phyloP scores from a whole-genome alignment of 257 asterid species.

The Plantago major region DNA sequence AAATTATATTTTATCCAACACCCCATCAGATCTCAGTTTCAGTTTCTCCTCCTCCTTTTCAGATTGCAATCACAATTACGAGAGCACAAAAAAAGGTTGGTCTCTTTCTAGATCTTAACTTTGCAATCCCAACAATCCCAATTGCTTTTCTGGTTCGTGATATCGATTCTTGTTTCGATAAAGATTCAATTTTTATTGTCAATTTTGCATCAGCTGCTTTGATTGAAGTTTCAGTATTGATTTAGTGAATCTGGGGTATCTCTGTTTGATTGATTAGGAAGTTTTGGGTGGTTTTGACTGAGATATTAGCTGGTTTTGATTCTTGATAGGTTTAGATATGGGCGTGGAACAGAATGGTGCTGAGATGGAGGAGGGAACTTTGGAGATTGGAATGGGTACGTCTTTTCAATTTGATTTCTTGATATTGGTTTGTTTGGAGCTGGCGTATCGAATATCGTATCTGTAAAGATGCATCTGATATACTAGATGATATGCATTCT shows the following conservation, averaged over 20 bases:
- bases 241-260: constrained; percentile 7
- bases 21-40: constrained; percentile 34
- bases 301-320: constrained; percentile 12
- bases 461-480: too few species aligned
- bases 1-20: constrained; percentile 13
- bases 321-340: constrained; percentile 42
- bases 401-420: not conserved
- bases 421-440: not conserved
- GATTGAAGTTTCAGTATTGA: not conserved
- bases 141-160: not conserved
- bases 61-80: constrained; percentile 13
- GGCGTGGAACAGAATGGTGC: constrained; percentile 50
- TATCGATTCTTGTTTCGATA: constrained; percentile 11
- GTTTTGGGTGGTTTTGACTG: not conserved
- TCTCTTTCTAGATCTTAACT: constrained; percentile 31
- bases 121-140: constrained; percentile 10
- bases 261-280: constrained; percentile 14
- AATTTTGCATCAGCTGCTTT: not conserved
- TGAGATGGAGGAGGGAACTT: constrained; percentile 76
- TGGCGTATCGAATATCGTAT: not conserved
- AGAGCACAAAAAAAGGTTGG: constrained; percentile 24
- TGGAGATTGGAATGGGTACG: constrained; percentile 94
- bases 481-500: too few species aligned
- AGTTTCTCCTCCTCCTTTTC: constrained; percentile 20
- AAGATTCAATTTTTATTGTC: not conserved